phyloP scores from a whole-genome alignment of 345 rosid species.

The Melaleuca quinquenervia region DNA sequence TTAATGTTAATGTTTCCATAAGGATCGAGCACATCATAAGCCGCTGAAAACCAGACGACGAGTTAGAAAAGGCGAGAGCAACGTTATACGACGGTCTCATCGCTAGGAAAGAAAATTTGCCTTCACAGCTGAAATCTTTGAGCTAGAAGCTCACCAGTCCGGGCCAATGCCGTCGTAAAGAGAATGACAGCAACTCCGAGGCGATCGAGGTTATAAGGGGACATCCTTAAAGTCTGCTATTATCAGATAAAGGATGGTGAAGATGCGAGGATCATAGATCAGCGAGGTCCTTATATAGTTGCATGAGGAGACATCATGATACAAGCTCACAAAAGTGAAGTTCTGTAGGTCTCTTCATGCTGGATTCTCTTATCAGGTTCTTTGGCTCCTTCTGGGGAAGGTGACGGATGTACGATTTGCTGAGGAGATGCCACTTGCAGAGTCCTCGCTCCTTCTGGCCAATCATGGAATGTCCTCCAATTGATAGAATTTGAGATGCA shows the following conservation, averaged over 20 bases:
- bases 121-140: background rate
- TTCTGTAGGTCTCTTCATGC: too few species aligned
- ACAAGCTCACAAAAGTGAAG: background rate
- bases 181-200: background rate
- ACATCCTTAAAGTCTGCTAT: background rate
- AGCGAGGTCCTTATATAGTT: background rate
- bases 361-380: background rate
- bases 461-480: too few species aligned
- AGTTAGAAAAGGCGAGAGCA: background rate
- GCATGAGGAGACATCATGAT: background rate
- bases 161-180: background rate
- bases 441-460: too few species aligned
- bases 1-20: conserved; percentile 31
- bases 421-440: background rate
- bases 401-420: background rate
- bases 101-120: background rate
- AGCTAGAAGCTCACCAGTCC: background rate
- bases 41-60: conserved; percentile 7
- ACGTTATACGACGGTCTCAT: background rate
- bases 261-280: background rate
- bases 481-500: too few species aligned
- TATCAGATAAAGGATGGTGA: background rate
- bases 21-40: conserved; percentile 38
- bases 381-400: too few species aligned
- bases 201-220: background rate